Percentiles rank a stretch among this genome's conserved stretches.
These are phyloP conservation scores for Saccharum spontaneum DNA, from an alignment of 176 grass and related monocot genomes.

Conservation along the genomic window DNA sequence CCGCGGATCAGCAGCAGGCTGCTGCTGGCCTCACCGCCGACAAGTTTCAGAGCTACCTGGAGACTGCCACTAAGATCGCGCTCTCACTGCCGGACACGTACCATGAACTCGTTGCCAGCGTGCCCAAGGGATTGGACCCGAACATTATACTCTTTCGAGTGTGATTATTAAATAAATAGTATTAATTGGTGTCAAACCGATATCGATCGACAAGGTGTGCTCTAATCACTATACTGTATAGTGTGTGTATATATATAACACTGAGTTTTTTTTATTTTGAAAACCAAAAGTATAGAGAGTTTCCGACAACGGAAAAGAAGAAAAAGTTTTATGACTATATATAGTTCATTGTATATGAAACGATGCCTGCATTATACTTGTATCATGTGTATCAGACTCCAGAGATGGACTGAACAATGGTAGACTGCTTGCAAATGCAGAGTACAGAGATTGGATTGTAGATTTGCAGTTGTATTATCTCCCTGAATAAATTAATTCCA, in stretches of 20 bases:
- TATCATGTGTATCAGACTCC: too few species aligned
- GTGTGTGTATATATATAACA: not conserved
- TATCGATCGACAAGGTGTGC: not conserved
- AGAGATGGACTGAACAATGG: too few species aligned
- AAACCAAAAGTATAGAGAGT: not conserved
- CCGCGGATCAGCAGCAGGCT: not conserved
- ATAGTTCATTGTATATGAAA: too few species aligned
- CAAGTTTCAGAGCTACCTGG: slow-evolving; percentile 35
- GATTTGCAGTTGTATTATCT: too few species aligned
- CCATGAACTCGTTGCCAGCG: not conserved
- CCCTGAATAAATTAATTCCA: too few species aligned
- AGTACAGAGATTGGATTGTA: too few species aligned
- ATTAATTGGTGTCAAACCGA: not conserved
- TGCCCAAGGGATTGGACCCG: slow-evolving; percentile 43
- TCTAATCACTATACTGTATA: not conserved
- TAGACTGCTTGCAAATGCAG: too few species aligned
- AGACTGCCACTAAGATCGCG: slow-evolving; percentile 34
- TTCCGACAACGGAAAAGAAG: too few species aligned
- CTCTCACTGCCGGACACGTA: slow-evolving; percentile 38
- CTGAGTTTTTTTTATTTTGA: not conserved
- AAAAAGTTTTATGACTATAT: too few species aligned
- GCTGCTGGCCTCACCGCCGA: not conserved
- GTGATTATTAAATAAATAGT: not conserved
- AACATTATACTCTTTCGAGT: slow-evolving; percentile 35
- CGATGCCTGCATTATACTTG: too few species aligned